Evolutionary conservation across 192 early-diverging fungal genomes (phyloP), one percentile per base, ranked within the genome.

Genomic region (Glomus cerebriforme): DNA sequence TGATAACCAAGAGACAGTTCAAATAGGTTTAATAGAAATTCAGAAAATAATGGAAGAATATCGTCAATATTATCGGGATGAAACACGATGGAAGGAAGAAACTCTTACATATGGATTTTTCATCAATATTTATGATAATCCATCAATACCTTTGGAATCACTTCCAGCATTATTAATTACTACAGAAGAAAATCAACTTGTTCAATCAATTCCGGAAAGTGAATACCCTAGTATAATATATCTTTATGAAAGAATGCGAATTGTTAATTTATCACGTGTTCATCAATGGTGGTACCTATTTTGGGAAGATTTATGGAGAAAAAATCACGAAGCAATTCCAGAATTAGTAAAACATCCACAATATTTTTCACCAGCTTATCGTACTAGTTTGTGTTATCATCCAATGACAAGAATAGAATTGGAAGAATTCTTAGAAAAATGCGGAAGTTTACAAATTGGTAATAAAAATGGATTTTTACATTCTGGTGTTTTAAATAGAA

Each of bases 241-340:
- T 59, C 60, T 87, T 15, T 85, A 84, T 59, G 84, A 87, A 73
- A 78, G 84, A 3, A 85, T 85, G 81, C 35, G 75, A 2, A 70
- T 80, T 0, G 82, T 84, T 7, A 83, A 85, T 63, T 62, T 82
- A 58, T 79, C 82, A 10, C 62, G 82, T 26, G 81, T 80, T 26
- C 84, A 85, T 71, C 84, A 85, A 75, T 85, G 84, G 84, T 92
- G 91, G 91, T 92, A 89, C 59, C 76, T 92, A 22, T 91, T 92
- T 79, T 92, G 90, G 90, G 91, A 92, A 67, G 91, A 92, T 60
- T 73, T 92, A 2, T 91, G 89, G 72, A 83, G 91, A 6, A 84
- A 90, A 34, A 90, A 92, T 78, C 82, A 80, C 32, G 59, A 80
- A 10, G 79, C 85, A n/a, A 88, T 88, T 7, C 74, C 80, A 13